Evolutionary conservation across 2,329 filamentous ascomycete species (phyloP).

Genomic region (Beauveria caledonica): DNA sequence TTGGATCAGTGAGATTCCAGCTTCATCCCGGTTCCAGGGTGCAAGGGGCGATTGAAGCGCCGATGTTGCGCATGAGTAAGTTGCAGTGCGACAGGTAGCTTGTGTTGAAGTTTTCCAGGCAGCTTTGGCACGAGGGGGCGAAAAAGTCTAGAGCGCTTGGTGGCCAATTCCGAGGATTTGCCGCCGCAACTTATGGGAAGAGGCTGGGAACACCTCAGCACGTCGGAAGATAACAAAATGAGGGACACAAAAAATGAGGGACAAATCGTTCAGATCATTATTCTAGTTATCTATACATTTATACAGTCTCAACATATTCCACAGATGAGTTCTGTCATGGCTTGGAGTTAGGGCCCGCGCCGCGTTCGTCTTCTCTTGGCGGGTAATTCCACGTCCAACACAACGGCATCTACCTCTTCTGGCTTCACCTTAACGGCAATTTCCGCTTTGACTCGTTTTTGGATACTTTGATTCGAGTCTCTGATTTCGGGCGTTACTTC

Average conservation of each 20-base stretch:
- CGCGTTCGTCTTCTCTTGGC: conserved; percentile 8
- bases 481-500: background rate
- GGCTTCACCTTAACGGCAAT: background rate
- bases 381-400: conserved; percentile 13
- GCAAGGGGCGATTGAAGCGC: conserved; percentile 26
- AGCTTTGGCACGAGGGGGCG: conserved; percentile 20
- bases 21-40: conserved; percentile 36
- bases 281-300: background rate
- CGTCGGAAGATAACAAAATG: background rate
- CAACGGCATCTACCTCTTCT: background rate
- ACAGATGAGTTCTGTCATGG: background rate
- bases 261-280: background rate
- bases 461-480: conserved; percentile 14
- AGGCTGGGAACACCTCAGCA: background rate
- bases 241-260: background rate
- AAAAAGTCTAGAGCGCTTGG: conserved; percentile 20
- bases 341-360: background rate
- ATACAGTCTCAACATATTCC: background rate
- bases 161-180: background rate
- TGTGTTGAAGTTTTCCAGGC: conserved; percentile 19
- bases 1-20: conserved; percentile 29
- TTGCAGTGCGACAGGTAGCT: conserved; percentile 21
- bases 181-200: background rate
- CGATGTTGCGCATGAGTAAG: conserved; percentile 29
- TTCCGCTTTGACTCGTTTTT: conserved; percentile 17